Base-by-base conservation (phyloP, 2,329 filamentous ascomycete genomes). In the Knufia fluminis region DNA sequence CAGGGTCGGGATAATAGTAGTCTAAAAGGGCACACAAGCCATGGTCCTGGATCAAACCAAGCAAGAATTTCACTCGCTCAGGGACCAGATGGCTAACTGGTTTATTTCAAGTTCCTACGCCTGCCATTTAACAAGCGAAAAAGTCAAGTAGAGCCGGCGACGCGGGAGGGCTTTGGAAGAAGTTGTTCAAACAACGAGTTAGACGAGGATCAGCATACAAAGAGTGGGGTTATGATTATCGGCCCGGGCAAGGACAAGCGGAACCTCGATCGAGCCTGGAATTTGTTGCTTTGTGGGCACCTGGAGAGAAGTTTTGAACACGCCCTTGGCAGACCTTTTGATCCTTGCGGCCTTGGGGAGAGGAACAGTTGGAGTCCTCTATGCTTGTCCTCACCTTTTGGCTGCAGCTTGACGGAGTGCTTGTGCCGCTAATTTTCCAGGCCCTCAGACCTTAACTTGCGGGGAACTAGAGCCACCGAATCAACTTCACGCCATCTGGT, bases 131-230 rank as follows among this genome's bases (percentile, higher is more conserved):
- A 36, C 4, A 8, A 17, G 33, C 6, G 10, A n/a, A 32, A 45
- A 20, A 14, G 16, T 32, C n/a, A 32, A 45, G 42, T 35, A 45
- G 33, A 45, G 42, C 42, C 42, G 42, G 42, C 14, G 24, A 9
- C 19, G 26, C 42, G 28, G 42, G 16, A 45, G 16, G 42, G 19
- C 6, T 32, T 17, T 23, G 17, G 20, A 42, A 28, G 14, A n/a
- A 23, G 20, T 10, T 16, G 17, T 6, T 7, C 35, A 6, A 39
- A 7, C 7, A 39, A 39, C 35, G 17, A 39, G 35, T 6, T 19
- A 19, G 17, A 24, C 16, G 17, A 31, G 12, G 6, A 45, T 12
- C 12, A 10, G 7, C 42, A 45, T 32, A 31, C 16, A 31, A 33
- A 33, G 24, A 45, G 42, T 45, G 26, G 42, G 28, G 26, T 33